phyloP scores from a whole-genome alignment of 495 filamentous ascomycete species.

The Penicillium coprophilum region DNA sequence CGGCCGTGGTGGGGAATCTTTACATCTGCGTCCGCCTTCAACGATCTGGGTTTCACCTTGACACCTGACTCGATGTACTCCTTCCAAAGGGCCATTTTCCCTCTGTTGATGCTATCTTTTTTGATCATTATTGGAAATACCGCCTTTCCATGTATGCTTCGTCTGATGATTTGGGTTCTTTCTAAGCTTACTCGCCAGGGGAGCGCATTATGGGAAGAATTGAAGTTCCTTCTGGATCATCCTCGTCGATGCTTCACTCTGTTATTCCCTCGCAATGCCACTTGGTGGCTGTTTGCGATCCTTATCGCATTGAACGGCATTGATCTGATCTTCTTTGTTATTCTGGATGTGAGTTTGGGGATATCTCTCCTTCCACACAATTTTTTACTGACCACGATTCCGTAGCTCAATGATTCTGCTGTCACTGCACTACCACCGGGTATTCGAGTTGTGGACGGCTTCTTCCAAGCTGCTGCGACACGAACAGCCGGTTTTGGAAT shows the following conservation, averaged over 20 bases:
- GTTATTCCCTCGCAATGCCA: conserved; percentile 84
- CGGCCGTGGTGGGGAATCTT: conserved; percentile 91
- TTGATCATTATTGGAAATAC: conserved; percentile 93
- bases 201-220: conserved; percentile 77
- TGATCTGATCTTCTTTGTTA: conserved; percentile 85
- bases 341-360: conserved; percentile 71
- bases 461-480: conserved; percentile 85
- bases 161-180: conserved; percentile 79
- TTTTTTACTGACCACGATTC: conserved; percentile 16
- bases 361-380: neutral
- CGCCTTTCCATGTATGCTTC: conserved; percentile 89
- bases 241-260: conserved; percentile 93
- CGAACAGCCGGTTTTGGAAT: conserved; percentile 85
- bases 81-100: conserved; percentile 72
- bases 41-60: conserved; percentile 81
- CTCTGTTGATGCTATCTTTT: conserved; percentile 71
- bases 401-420: conserved; percentile 63
- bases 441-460: conserved; percentile 72
- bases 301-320: conserved; percentile 77
- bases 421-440: conserved; percentile 64
- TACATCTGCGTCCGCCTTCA: conserved; percentile 81
- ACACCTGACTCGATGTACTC: conserved; percentile 92
- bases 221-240: conserved; percentile 88
- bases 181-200: conserved; percentile 58
- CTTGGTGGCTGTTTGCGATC: conserved; percentile 91